Conservation (phyloP, 345 rosid genomes). For the Camelina hispida region DNA sequence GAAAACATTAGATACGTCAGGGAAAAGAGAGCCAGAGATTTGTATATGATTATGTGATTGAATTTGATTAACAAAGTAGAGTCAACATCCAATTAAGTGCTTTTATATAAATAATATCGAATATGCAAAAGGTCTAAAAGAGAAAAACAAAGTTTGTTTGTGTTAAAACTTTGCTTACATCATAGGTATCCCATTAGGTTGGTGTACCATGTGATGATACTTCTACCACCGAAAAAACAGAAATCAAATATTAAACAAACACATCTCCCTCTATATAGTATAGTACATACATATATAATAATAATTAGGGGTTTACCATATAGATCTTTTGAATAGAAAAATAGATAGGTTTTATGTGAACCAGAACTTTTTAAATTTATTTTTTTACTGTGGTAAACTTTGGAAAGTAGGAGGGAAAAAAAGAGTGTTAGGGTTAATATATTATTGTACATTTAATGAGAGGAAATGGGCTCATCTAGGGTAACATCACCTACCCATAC, state of each 20-base stretch:
- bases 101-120: background rate
- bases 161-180: constrained; percentile 34
- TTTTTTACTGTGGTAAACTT: constrained; percentile 29
- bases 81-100: constrained; percentile 32
- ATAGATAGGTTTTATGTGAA: constrained; percentile 21
- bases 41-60: background rate
- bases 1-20: background rate
- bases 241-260: background rate
- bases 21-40: no score
- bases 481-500: constrained; percentile 52
- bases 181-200: constrained; percentile 43
- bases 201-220: constrained; percentile 44
- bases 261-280: no score
- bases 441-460: constrained; percentile 20
- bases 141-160: constrained; percentile 5
- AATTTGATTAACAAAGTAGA: constrained; percentile 22
- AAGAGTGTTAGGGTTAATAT: constrained; percentile 42
- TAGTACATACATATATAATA: background rate
- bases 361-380: background rate
- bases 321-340: background rate
- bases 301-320: background rate
- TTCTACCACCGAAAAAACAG: constrained; percentile 34
- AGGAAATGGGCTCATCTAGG: constrained; percentile 47
- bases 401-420: background rate
- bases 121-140: constrained; percentile 28